A percentile compares a stretch with the other conserved stretches of the same genome.
These are phyloP conservation scores for Lodderomyces elongisporus DNA, from an alignment of 1,139 yeast species.

Conservation along the genomic window DNA sequence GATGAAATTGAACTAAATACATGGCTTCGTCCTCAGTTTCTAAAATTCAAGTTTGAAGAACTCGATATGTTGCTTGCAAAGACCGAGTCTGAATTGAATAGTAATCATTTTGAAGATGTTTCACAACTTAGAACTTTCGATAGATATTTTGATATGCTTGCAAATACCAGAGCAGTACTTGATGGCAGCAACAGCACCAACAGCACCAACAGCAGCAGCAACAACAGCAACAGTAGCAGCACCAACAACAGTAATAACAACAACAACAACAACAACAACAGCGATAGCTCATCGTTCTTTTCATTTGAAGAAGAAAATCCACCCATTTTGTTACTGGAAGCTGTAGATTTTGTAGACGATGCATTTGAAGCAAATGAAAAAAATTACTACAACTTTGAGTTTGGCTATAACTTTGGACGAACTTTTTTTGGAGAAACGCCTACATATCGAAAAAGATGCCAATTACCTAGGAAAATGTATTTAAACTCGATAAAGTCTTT, in stretches of 20 bases:
- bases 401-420: conserved; percentile 2
- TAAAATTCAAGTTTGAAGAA: conserved; percentile 11
- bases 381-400: conserved; percentile 4
- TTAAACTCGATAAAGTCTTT: conserved; percentile 14
- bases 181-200: neutral
- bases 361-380: conserved; percentile 4
- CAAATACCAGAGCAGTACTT: too few species aligned
- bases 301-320: too few species aligned
- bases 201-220: neutral
- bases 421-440: conserved; percentile 5
- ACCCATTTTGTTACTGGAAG: conserved; percentile 4
- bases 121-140: conserved; percentile 1
- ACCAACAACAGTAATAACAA: neutral
- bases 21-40: conserved; percentile 7
- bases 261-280: neutral
- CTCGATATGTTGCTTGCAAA: conserved; percentile 4
- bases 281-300: conserved; percentile 1
- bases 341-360: conserved; percentile 7
- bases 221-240: neutral
- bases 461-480: conserved; percentile 6
- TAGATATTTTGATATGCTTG: conserved; percentile 1
- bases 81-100: conserved; percentile 4
- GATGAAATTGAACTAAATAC: conserved; percentile 7
- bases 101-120: conserved; percentile 1
- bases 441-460: conserved; percentile 3